Evolutionary conservation across 176 grass and related monocot genomes (phyloP).

Genomic region (Leersia perrieri): DNA sequence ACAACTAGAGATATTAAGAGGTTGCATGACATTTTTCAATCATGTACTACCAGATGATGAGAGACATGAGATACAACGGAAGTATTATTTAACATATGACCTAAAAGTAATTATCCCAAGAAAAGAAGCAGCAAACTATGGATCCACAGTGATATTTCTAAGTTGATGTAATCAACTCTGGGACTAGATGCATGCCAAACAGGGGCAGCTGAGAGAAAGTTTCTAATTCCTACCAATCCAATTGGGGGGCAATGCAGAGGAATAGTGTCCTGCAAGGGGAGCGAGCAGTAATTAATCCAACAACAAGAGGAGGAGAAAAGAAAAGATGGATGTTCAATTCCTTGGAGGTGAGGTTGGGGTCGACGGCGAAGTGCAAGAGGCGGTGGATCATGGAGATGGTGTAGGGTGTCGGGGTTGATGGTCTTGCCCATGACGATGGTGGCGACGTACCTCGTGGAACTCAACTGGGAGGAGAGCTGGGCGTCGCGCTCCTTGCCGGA

Average conservation of each 20-base stretch:
- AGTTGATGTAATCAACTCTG: too few species aligned
- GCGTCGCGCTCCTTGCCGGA: slow-evolving; percentile 94
- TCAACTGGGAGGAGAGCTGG: slow-evolving; percentile 70
- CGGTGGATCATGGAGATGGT: slow-evolving; percentile 93
- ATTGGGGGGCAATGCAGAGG: slow-evolving; percentile 45
- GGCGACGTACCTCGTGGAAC: slow-evolving; percentile 94
- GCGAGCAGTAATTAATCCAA: too few species aligned
- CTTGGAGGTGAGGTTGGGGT: slow-evolving; percentile 65
- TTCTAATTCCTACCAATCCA: slow-evolving; percentile 68
- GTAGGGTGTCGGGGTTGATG: slow-evolving; percentile 81
- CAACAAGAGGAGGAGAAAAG: too few species aligned
- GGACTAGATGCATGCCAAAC: slow-evolving; percentile 61
- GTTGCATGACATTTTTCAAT: background rate
- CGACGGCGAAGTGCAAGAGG: slow-evolving; percentile 82
- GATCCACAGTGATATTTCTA: too few species aligned
- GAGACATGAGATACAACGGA: too few species aligned
- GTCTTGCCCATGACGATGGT: slow-evolving; percentile 97
- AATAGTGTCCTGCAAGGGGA: too few species aligned
- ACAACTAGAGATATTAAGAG: background rate
- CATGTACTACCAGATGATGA: too few species aligned
- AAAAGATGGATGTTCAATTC: too few species aligned
- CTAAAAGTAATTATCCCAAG: too few species aligned
- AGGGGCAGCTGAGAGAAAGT: slow-evolving; percentile 58
- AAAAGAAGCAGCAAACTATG: too few species aligned
- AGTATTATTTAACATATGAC: too few species aligned